phyloP scores from a whole-genome alignment of 192 early-diverging fungal genomes.

The Podila horticola region DNA sequence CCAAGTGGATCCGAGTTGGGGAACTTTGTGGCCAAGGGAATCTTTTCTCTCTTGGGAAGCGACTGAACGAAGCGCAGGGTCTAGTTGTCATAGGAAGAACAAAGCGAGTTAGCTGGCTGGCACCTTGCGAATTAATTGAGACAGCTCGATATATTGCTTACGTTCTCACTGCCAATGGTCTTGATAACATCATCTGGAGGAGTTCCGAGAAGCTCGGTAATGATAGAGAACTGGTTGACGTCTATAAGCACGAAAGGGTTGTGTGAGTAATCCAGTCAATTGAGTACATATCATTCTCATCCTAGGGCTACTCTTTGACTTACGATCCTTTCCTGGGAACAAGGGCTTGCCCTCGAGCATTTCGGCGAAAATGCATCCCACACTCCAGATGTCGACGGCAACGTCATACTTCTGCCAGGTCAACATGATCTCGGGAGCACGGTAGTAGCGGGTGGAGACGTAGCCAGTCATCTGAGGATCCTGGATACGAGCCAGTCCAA shows the following conservation, averaged over 20 bases:
- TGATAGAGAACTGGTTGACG: conserved; percentile 58
- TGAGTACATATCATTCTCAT: too few species aligned
- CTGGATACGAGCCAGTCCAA: conserved; percentile 94
- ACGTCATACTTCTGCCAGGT: conserved; percentile 98
- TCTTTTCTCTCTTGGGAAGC: conserved; percentile 80
- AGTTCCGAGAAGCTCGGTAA: conserved; percentile 86
- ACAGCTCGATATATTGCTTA: background rate
- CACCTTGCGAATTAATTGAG: too few species aligned
- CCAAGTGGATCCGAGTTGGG: conserved; percentile 77
- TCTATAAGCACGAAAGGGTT: conserved; percentile 57
- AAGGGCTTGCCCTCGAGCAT: conserved; percentile 95
- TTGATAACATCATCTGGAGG: conserved; percentile 88
- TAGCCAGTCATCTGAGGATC: conserved; percentile 98
- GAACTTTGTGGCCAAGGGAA: conserved; percentile 87
- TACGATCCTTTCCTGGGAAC: conserved; percentile 95
- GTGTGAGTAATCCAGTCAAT: too few species aligned
- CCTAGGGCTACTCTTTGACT: conserved; percentile 19
- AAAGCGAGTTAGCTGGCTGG: too few species aligned
- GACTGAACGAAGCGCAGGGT: conserved; percentile 83
- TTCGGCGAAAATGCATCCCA: conserved; percentile 95
- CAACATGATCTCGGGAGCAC: conserved; percentile 98
- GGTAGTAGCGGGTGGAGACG: conserved; percentile 96
- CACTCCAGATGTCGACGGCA: conserved; percentile 96
- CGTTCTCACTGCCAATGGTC: conserved; percentile 5
- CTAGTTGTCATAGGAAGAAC: background rate